phyloP scores from a whole-genome alignment of 768 basidiomycete genomes.

The Macrolepiota dolichaula region DNA sequence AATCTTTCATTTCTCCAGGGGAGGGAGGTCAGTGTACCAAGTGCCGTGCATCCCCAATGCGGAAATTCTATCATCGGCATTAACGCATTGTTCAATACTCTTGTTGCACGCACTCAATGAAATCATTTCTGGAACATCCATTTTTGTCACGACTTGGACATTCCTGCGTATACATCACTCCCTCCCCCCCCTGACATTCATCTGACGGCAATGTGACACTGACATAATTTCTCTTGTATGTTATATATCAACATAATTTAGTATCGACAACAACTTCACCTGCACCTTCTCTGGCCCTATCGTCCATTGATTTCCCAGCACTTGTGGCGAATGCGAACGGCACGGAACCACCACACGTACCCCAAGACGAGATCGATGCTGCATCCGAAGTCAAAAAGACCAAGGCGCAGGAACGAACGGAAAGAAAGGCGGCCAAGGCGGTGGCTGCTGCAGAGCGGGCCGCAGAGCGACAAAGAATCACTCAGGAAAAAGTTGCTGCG shows the following conservation, averaged over 20 bases:
- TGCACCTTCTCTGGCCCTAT: conserved; percentile 53
- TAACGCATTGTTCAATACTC: conserved; percentile 47
- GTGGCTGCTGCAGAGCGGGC: conserved; percentile 29
- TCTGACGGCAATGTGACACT: conserved; percentile 38
- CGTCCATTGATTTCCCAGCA: conserved; percentile 76
- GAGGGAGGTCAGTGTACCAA: conserved; percentile 89
- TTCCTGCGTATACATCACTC: not conserved
- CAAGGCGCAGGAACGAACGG: conserved; percentile 9
- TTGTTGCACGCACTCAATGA: conserved; percentile 28
- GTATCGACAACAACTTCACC: conserved; percentile 41
- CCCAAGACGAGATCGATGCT: conserved; percentile 11
- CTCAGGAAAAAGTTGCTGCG: conserved; percentile 54
- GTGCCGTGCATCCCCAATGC: conserved; percentile 86
- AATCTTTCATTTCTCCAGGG: conserved; percentile 52
- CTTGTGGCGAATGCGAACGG: conserved; percentile 39
- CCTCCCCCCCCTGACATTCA: conserved; percentile 44
- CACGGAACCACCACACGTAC: conserved; percentile 24
- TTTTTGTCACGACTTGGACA: conserved; percentile 21
- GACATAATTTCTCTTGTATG: conserved; percentile 45
- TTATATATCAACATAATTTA: conserved; percentile 33
- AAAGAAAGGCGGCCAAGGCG: conserved; percentile 15
- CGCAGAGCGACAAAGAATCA: conserved; percentile 32
- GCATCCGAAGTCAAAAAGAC: conserved; percentile 1
- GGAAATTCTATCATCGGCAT: conserved; percentile 72
- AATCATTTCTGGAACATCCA: conserved; percentile 25